These are phyloP conservation scores for Talaromyces funiculosus DNA, from an alignment of 2,329 filamentous ascomycete species.

Conservation along the genomic window DNA sequence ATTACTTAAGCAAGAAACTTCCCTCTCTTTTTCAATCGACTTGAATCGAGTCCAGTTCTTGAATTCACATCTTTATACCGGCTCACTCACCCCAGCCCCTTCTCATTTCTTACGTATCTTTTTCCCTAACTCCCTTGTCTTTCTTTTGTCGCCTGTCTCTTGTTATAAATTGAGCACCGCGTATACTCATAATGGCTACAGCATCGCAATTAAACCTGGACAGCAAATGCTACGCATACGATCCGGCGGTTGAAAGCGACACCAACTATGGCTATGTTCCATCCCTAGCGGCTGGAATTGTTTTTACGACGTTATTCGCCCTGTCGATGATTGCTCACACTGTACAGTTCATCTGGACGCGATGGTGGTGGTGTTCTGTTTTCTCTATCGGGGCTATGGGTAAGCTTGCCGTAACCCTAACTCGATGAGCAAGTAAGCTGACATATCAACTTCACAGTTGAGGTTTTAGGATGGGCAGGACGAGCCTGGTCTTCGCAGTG, in stretches of 20 bases:
- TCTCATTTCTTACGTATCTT: background rate
- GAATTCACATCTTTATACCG: background rate
- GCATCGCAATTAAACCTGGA: background rate
- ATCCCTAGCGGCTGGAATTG: conserved; percentile 41
- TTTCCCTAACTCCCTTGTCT: background rate
- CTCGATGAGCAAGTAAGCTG: background rate
- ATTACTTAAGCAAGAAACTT: background rate
- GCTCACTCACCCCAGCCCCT: background rate
- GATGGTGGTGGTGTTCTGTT: conserved; percentile 35
- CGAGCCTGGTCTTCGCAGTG: conserved; percentile 47
- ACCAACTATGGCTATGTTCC: conserved; percentile 41
- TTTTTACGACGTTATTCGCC: conserved; percentile 45
- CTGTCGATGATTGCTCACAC: conserved; percentile 32
- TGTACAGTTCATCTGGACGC: conserved; percentile 31
- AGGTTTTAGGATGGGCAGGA: conserved; percentile 46
- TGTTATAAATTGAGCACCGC: background rate
- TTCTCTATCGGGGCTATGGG: conserved; percentile 34
- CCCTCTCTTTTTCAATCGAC: background rate
- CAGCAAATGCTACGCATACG: background rate
- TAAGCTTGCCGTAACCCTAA: conserved; percentile 17
- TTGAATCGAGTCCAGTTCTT: background rate
- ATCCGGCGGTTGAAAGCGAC: conserved; percentile 15
- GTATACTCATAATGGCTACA: background rate
- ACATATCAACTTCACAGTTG: conserved; percentile 21
- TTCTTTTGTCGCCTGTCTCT: background rate